Base-by-base conservation (phyloP, 345 rosid genomes). In the Euphorbia peplus region DNA sequence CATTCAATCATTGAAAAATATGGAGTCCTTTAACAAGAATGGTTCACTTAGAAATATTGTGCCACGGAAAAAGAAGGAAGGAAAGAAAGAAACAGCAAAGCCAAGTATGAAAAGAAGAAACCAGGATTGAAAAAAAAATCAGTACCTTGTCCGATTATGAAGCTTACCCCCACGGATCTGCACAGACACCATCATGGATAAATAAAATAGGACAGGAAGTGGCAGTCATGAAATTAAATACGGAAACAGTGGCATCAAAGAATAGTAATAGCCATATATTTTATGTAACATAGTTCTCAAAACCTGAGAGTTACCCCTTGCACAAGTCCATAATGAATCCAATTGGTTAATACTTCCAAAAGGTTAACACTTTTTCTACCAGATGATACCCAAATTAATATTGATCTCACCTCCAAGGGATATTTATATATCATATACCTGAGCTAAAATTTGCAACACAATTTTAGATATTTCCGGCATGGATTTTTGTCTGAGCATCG, bases 161-260 rank as follows among this genome's bases (percentile, higher is more conserved):
- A 95, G 93, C 82, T 87, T 95, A 79, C 99, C 85, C 75, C 99
- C 97, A 42, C 99, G 96, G 75, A 95, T 80, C 99, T 95, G 85
- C 54, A 70, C 54, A 69, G 62, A 74, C 56, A 75, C 51, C 53
- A 29, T 11, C 42, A 50, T 5, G 5, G 47, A 7, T 14, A 56
- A 57, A 28, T 50, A 55, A 65, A 37, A 11, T 68, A 47, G 4
- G 25, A 12, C 25, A 61, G 2, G 50, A 42, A 51, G 13, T 54
- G 14, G 44, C 19, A 18, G 1, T 19, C 0, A 54, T 19, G 10
- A 4, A 42, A 54, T 53, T 39, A 39, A 56, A 41, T 25, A 56
- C 18, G 19, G 8, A 39, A 26, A 19, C 26, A 21, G 44, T 26
- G 41, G 51, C 39, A 67, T 4, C 56, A 5, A 18, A 39, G 14